Conservation (phyloP, 225 moss, liverwort and hornwort species). For the Pseudisothecium myosuroides region DNA sequence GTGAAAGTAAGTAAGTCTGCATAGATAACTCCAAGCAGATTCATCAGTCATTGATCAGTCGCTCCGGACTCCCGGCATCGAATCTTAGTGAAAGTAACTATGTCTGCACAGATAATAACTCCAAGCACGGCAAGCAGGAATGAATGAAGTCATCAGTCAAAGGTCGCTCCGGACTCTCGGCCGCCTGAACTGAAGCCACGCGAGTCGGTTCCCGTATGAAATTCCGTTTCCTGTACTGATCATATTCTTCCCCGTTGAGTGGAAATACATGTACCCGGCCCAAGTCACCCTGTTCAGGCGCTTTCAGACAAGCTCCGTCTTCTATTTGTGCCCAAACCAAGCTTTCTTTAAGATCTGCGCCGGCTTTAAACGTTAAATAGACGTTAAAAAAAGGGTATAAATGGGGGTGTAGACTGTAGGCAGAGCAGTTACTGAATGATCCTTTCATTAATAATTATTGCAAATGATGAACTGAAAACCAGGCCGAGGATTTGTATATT, state of each 20-base stretch:
- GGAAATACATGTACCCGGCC: background rate
- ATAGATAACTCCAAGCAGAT: too few species aligned
- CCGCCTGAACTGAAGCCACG: background rate
- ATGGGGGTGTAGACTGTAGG: too few species aligned
- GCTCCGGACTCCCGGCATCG: background rate
- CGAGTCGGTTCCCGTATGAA: background rate
- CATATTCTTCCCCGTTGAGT: background rate
- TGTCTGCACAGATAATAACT: too few species aligned
- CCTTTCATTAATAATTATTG: background rate
- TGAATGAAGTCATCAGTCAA: too few species aligned
- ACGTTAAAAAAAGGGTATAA: background rate
- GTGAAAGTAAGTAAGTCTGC: background rate
- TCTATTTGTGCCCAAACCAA: background rate
- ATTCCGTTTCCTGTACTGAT: too few species aligned
- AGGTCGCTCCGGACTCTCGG: background rate
- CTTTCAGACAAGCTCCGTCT: background rate
- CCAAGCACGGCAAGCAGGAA: too few species aligned
- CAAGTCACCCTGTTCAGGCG: background rate
- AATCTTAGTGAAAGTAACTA: background rate
- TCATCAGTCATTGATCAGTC: too few species aligned
- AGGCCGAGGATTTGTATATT: background rate
- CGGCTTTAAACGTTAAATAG: background rate
- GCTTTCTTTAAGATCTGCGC: background rate
- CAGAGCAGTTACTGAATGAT: background rate
- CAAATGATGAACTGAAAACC: background rate